Conservation (phyloP, 257 asterid genomes). For the Knoxia roxburghii region DNA sequence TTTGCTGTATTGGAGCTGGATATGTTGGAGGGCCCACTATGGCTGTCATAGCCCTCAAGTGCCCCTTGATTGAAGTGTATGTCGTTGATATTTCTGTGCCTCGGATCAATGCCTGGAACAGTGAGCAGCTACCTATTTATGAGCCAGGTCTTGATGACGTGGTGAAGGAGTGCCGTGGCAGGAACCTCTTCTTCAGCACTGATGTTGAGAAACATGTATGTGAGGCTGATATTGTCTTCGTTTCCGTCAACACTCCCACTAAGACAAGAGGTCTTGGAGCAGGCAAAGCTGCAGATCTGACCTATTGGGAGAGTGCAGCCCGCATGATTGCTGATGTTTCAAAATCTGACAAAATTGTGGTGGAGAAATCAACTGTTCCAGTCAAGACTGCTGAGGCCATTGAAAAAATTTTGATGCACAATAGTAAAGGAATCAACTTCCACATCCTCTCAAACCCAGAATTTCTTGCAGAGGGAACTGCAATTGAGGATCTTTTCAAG, state of each 20-base stretch:
- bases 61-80: constrained; percentile 68
- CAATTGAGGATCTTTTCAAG: constrained; percentile 64
- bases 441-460: constrained; percentile 86
- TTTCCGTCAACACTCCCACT: constrained; percentile 92
- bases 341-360: constrained; percentile 80
- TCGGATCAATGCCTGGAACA: constrained; percentile 88
- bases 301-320: constrained; percentile 95
- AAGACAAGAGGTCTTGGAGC: constrained; percentile 96
- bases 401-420: constrained; percentile 73
- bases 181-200: constrained; percentile 91
- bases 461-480: constrained; percentile 87
- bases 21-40: constrained; percentile 93
- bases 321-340: constrained; percentile 95
- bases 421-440: constrained; percentile 75
- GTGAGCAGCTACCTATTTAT: constrained; percentile 84
- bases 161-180: constrained; percentile 86
- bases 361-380: constrained; percentile 89
- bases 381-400: constrained; percentile 95
- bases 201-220: constrained; percentile 82
- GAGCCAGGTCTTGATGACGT: constrained; percentile 98
- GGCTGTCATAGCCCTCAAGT: constrained; percentile 95
- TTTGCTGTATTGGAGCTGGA: constrained; percentile 94
- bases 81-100: constrained; percentile 89
- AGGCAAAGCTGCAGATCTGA: constrained; percentile 93
- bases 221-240: constrained; percentile 84